Percentiles rank a stretch among this genome's conserved stretches.
phyloP scores from a whole-genome alignment of 768 basidiomycete genomes.

The Hortiboletus flavorubellus region DNA sequence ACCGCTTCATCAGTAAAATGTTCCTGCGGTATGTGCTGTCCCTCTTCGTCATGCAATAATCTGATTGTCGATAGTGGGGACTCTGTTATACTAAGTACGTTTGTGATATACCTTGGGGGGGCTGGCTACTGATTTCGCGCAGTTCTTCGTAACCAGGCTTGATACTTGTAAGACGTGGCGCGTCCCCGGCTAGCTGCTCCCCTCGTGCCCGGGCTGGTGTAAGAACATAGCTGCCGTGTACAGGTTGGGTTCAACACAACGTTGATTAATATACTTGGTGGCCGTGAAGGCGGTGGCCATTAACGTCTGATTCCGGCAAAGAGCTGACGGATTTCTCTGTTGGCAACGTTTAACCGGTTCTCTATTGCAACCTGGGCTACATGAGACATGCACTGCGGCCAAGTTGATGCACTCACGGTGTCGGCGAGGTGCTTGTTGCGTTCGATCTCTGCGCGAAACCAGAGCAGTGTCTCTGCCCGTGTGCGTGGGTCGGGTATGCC shows the following conservation, averaged over 20 bases:
- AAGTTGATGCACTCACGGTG: conserved; percentile 38
- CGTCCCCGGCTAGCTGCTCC: neutral
- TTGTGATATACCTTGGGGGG: conserved; percentile 1
- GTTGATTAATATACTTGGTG: conserved; percentile 1
- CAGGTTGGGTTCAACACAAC: neutral
- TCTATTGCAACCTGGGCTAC: conserved; percentile 52
- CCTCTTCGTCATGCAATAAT: conserved; percentile 2
- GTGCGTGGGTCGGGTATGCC: conserved; percentile 60
- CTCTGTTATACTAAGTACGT: conserved; percentile 94
- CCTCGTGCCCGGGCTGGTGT: neutral
- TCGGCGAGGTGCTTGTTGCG: conserved; percentile 56
- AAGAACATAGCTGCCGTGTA: neutral
- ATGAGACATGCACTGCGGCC: conserved; percentile 9
- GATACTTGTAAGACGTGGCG: conserved; percentile 6
- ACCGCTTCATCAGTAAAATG: conserved; percentile 99
- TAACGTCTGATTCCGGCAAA: conserved; percentile 31
- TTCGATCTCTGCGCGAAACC: conserved; percentile 75
- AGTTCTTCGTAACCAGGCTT: conserved; percentile 80
- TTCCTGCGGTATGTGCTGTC: conserved; percentile 69
- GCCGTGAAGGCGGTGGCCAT: no score
- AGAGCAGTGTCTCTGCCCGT: conserved; percentile 62
- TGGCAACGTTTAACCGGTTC: conserved; percentile 51
- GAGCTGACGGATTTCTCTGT: conserved; percentile 59
- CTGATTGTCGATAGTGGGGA: conserved; percentile 63
- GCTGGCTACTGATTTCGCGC: conserved; percentile 35